Percentiles rank a stretch among this genome's conserved stretches.
phyloP scores from a whole-genome alignment of 1,139 yeast species.

The Pneumocystis wakefieldiae region DNA sequence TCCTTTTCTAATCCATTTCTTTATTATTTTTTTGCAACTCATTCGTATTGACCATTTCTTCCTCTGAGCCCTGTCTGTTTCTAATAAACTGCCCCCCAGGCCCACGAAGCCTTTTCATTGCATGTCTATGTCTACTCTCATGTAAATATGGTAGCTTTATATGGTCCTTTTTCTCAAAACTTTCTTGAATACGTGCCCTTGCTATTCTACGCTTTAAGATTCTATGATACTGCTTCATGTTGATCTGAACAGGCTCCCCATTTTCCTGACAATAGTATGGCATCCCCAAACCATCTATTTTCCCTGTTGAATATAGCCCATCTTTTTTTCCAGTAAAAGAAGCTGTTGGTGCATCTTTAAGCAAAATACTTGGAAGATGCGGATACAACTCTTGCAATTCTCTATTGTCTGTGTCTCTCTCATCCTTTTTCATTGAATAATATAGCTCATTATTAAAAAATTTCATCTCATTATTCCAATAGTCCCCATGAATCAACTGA shows the following conservation, averaged over 20 bases:
- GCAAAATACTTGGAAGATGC: no score
- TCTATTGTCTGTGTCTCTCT: no score
- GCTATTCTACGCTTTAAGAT: constrained; percentile 86
- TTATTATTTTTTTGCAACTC: not conserved
- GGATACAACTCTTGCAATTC: no score
- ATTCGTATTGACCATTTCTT: constrained; percentile 14
- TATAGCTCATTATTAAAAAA: no score
- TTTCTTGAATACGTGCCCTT: constrained; percentile 82
- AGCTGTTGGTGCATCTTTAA: no score
- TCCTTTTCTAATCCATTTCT: not conserved
- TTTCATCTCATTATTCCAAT: no score
- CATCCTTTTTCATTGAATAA: no score
- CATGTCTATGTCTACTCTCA: constrained; percentile 95
- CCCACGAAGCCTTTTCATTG: constrained; percentile 97
- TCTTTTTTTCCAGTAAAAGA: no score
- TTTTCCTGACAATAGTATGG: not conserved
- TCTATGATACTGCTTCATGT: constrained; percentile 94
- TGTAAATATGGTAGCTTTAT: constrained; percentile 75
- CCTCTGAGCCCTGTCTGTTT: constrained; percentile 87
- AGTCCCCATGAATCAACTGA: no score
- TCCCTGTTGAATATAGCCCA: no score
- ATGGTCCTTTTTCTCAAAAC: constrained; percentile 33
- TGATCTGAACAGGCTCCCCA: constrained; percentile 92
- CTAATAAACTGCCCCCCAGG: constrained; percentile 95
- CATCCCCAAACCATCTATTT: not conserved